Evolutionary conservation across 495 filamentous ascomycete species (phyloP).

Genomic region (Penicillium bialowiezense): DNA sequence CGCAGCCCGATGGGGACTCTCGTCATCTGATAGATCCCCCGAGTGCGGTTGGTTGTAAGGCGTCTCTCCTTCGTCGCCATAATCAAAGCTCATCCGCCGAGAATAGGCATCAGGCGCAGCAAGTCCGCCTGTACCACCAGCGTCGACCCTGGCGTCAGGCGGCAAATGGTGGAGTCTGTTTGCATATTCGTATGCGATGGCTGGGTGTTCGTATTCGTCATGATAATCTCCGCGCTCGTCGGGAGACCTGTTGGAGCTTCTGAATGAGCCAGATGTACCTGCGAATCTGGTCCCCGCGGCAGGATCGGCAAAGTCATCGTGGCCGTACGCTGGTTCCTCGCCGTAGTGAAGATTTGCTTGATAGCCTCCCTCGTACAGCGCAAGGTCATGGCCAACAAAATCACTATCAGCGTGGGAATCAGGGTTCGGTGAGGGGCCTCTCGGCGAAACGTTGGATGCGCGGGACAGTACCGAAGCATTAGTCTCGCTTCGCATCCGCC

Average conservation of each 20-base stretch:
- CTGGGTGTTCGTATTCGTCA: slow-evolving; percentile 43
- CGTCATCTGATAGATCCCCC: slow-evolving; percentile 52
- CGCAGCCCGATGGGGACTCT: slow-evolving; percentile 57
- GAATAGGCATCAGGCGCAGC: slow-evolving; percentile 63
- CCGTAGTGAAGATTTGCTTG: slow-evolving; percentile 71
- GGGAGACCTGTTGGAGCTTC: slow-evolving; percentile 35
- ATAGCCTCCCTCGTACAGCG: slow-evolving; percentile 71
- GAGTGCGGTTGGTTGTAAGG: slow-evolving; percentile 51
- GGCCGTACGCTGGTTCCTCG: slow-evolving; percentile 40
- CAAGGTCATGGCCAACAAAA: slow-evolving; percentile 68
- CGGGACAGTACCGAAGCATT: slow-evolving; percentile 37
- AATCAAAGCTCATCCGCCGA: slow-evolving; percentile 83
- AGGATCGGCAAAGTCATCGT: slow-evolving; percentile 22
- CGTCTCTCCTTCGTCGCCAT: slow-evolving; percentile 71
- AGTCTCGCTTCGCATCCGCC: slow-evolving; percentile 55
- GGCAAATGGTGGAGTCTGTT: slow-evolving; percentile 60
- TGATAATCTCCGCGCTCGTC: slow-evolving; percentile 32
- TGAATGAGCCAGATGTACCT: slow-evolving; percentile 29
- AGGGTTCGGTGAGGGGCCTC: slow-evolving; percentile 13
- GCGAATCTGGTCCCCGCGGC: slow-evolving; percentile 8
- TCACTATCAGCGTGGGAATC: slow-evolving; percentile 57
- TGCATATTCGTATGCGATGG: slow-evolving; percentile 48
- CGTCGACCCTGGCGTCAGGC: slow-evolving; percentile 64
- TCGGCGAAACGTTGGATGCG: slow-evolving; percentile 20
- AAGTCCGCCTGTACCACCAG: slow-evolving; percentile 80